Evolutionary conservation across 2,329 filamentous ascomycete genomes (phyloP).

Genomic region (Aspergillus udagawae): DNA sequence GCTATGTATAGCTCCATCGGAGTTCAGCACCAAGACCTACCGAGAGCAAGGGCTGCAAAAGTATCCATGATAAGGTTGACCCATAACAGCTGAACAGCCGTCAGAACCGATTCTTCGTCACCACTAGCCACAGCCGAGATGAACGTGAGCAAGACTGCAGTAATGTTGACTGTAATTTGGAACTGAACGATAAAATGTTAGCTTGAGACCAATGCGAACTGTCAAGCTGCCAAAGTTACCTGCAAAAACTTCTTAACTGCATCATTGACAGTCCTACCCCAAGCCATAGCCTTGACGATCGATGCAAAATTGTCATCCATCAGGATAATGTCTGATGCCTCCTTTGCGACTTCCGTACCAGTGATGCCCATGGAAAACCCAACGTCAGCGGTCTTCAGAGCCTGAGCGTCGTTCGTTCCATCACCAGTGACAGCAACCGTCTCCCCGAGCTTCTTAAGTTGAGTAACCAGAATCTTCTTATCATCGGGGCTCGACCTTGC

Average conservation of each 20-base stretch:
- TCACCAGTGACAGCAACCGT: slow-evolving; percentile 81
- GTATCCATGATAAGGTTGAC: slow-evolving; percentile 69
- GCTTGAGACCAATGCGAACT: not conserved
- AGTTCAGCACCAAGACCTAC: slow-evolving; percentile 11
- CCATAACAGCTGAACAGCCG: slow-evolving; percentile 65
- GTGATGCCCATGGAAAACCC: slow-evolving; percentile 84
- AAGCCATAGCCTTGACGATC: slow-evolving; percentile 79
- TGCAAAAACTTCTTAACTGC: slow-evolving; percentile 70
- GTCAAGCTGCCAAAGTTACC: slow-evolving; percentile 11
- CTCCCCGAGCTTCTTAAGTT: slow-evolving; percentile 68
- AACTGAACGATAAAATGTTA: slow-evolving; percentile 24
- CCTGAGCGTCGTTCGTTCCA: slow-evolving; percentile 78
- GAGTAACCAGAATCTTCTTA: slow-evolving; percentile 68
- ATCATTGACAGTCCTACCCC: slow-evolving; percentile 74
- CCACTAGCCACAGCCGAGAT: slow-evolving; percentile 58
- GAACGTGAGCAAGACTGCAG: slow-evolving; percentile 62
- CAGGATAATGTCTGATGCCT: slow-evolving; percentile 78
- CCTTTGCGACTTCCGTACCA: slow-evolving; percentile 79
- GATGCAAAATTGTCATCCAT: slow-evolving; percentile 87
- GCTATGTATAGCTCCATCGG: not conserved
- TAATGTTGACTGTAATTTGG: slow-evolving; percentile 59
- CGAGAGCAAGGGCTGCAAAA: slow-evolving; percentile 60
- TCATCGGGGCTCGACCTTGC: slow-evolving; percentile 72
- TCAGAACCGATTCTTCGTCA: slow-evolving; percentile 57
- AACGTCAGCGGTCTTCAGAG: slow-evolving; percentile 75